A percentile compares a stretch with the other conserved stretches of the same genome.
Conservation (phyloP, 208 protist species). For the Tritrichomonas foetus region DNA sequence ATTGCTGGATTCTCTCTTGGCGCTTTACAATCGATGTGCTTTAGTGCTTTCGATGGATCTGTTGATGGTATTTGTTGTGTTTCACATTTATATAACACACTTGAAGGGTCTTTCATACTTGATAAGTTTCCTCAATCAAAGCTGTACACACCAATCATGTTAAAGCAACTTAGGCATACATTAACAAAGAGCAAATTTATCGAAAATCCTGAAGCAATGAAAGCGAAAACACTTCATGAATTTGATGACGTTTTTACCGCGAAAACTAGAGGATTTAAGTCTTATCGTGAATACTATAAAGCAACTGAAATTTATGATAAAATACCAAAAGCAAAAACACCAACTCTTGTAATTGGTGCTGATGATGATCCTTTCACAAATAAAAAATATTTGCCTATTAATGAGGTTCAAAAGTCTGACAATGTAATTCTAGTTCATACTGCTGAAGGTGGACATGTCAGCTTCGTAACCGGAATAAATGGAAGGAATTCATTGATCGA, state of each 20-base stretch:
- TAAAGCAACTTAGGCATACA: background rate
- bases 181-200: background rate
- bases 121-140: no score
- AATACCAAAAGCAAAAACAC: background rate
- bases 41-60: no score
- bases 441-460: background rate
- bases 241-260: background rate
- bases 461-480: background rate
- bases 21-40: background rate
- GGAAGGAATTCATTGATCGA: background rate
- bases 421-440: background rate
- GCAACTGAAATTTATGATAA: background rate
- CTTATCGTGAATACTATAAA: background rate
- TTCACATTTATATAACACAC: background rate
- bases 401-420: background rate
- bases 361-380: conserved; percentile 16
- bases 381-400: background rate
- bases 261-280: background rate
- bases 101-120: background rate
- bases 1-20: background rate
- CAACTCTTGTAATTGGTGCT: background rate
- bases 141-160: background rate
- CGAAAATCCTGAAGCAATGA: background rate
- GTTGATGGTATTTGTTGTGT: background rate
- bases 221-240: background rate